Evolutionary conservation across 2,329 filamentous ascomycete genomes (phyloP).

Genomic region (Aspergillus latus): DNA sequence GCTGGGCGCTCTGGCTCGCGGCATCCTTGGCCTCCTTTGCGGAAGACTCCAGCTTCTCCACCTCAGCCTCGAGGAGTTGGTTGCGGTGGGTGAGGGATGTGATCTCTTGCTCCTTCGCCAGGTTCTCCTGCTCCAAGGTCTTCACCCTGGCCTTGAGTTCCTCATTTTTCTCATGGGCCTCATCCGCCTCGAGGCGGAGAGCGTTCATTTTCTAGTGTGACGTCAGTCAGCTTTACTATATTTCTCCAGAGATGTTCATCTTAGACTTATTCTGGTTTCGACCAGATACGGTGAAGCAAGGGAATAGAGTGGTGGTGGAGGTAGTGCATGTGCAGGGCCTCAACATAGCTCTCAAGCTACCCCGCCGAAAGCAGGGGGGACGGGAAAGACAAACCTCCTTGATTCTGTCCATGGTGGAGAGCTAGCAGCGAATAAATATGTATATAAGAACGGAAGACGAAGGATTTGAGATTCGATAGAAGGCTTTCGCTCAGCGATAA

Average conservation of each 20-base stretch:
- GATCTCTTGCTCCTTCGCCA: slow-evolving; percentile 97
- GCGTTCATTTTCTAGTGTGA: slow-evolving; percentile 79
- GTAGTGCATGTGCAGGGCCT: slow-evolving; percentile 24
- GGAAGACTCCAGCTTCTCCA: slow-evolving; percentile 84
- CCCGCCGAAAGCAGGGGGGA: slow-evolving; percentile 37
- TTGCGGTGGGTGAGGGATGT: slow-evolving; percentile 96
- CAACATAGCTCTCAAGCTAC: slow-evolving; percentile 37
- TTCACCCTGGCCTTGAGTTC: slow-evolving; percentile 88
- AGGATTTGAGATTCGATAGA: slow-evolving; percentile 21
- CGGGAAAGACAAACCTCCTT: slow-evolving; percentile 69
- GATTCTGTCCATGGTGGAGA: slow-evolving; percentile 74
- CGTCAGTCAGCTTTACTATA: slow-evolving; percentile 17
- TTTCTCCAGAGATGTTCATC: neutral
- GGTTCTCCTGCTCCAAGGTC: slow-evolving; percentile 87
- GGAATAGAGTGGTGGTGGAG: slow-evolving; percentile 6
- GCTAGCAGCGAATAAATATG: slow-evolving; percentile 27
- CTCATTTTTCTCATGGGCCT: slow-evolving; percentile 75
- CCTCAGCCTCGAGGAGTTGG: slow-evolving; percentile 80
- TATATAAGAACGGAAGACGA: slow-evolving; percentile 26
- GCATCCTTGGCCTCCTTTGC: slow-evolving; percentile 86
- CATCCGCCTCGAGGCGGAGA: slow-evolving; percentile 91
- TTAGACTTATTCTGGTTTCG: slow-evolving; percentile 1
- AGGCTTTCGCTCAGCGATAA: slow-evolving; percentile 43
- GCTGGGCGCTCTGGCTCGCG: slow-evolving; percentile 76
- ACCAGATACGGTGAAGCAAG: slow-evolving; percentile 17